Conservation (phyloP, 83 land plant species). For the Picea abies region DNA sequence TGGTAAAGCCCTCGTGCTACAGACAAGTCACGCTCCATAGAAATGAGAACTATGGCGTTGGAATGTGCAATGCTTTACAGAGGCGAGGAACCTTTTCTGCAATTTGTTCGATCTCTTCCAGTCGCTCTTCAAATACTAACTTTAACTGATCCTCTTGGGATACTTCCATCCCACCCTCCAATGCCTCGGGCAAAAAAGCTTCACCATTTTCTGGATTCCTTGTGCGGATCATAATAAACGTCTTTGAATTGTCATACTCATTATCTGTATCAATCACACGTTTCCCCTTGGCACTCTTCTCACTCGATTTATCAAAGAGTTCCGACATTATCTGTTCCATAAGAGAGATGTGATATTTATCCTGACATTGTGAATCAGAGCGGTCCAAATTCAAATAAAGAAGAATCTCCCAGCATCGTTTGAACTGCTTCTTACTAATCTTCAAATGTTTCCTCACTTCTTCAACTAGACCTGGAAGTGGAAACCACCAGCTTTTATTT, state of each 20-base stretch:
- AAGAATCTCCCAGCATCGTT: too few relatives aligned
- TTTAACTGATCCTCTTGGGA: slow-evolving; percentile 67
- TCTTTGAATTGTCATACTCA: slow-evolving; percentile 49
- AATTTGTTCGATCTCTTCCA: slow-evolving; percentile 59
- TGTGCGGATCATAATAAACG: slow-evolving; percentile 51
- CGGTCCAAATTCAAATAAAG: too few relatives aligned
- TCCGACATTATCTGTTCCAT: too few relatives aligned
- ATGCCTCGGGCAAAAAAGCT: slow-evolving; percentile 9
- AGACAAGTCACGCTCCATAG: too few relatives aligned
- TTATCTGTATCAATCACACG: slow-evolving; percentile 27
- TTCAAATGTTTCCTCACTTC: slow-evolving; percentile 36
- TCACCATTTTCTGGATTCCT: too few relatives aligned
- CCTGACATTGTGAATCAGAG: slow-evolving; percentile 33
- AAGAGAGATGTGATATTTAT: not conserved
- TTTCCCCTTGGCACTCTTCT: too few relatives aligned
- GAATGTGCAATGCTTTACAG: slow-evolving; percentile 24
- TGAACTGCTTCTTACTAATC: too few relatives aligned
- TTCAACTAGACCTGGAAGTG: slow-evolving; percentile 52
- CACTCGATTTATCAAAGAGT: slow-evolving; percentile 18
- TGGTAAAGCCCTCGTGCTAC: too few relatives aligned
- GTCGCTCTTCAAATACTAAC: slow-evolving; percentile 62
- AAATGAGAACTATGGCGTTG: not conserved
- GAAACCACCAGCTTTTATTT: slow-evolving; percentile 26
- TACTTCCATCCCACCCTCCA: slow-evolving; percentile 29
- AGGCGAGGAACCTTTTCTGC: slow-evolving; percentile 64